Evolutionary conservation across 352 stramenopile genomes (phyloP).

Genomic region (Heterotrichella gracilis): DNA sequence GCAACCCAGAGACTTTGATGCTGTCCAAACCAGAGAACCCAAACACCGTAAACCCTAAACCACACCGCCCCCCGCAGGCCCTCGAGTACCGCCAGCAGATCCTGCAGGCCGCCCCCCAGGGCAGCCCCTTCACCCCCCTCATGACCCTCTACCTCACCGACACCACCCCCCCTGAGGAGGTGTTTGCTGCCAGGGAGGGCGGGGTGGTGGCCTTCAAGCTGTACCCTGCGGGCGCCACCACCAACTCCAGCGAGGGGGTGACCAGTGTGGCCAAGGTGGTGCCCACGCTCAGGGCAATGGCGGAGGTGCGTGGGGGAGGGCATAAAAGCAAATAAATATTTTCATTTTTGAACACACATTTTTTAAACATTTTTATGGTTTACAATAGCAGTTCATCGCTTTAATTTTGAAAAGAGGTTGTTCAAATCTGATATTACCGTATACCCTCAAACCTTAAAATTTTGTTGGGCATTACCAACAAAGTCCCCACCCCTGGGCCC

Average conservation of each 20-base stretch:
- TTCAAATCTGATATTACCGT: too few relatives aligned
- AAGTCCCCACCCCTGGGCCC: too few relatives aligned
- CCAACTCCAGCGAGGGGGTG: conserved; percentile 83
- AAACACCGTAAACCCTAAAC: background rate
- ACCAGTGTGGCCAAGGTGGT: conserved; percentile 71
- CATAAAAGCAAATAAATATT: too few relatives aligned
- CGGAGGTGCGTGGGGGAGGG: too few relatives aligned
- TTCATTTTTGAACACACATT: too few relatives aligned
- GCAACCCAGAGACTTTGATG: too few relatives aligned
- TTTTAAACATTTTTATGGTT: too few relatives aligned
- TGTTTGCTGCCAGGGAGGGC: conserved; percentile 44
- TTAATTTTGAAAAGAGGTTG: too few relatives aligned
- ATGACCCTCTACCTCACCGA: conserved; percentile 95
- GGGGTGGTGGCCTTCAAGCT: conserved; percentile 73
- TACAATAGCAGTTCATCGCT: too few relatives aligned
- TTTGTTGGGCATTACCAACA: too few relatives aligned
- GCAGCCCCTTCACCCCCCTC: conserved; percentile 49
- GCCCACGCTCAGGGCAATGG: conserved; percentile 32
- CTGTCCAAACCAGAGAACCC: background rate
- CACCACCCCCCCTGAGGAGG: conserved; percentile 70
- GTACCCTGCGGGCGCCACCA: conserved; percentile 88
- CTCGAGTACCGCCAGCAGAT: conserved; percentile 79
- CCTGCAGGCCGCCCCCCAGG: conserved; percentile 34
- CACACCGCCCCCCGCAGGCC: conserved; percentile 48
- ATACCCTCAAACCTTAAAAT: too few relatives aligned